These are phyloP conservation scores for Orobanche coerulescens DNA, from an alignment of 257 asterid genomes.

Conservation along the genomic window DNA sequence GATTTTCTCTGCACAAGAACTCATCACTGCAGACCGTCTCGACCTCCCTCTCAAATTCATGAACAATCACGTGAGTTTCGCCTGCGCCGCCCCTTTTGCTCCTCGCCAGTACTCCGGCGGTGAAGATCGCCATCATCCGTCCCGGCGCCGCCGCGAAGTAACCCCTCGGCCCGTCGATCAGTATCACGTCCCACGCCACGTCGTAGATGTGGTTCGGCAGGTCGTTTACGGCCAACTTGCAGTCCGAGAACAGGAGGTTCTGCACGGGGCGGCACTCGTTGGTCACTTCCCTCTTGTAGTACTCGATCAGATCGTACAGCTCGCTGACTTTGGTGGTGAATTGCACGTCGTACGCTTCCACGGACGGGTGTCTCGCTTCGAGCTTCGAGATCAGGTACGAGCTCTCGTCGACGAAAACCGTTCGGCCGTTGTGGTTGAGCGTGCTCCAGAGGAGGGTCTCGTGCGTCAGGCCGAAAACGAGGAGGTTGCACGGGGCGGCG, in stretches of 20 bases:
- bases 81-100: conserved; percentile 46
- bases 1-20: conserved; percentile 51
- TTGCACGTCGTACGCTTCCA: conserved; percentile 77
- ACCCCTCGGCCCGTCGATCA: conserved; percentile 78
- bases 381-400: conserved; percentile 39
- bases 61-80: conserved; percentile 65
- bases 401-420: conserved; percentile 66
- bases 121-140: conserved; percentile 60
- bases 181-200: conserved; percentile 71
- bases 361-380: conserved; percentile 47
- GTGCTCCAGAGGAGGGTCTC: conserved; percentile 76
- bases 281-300: conserved; percentile 35
- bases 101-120: conserved; percentile 75
- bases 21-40: conserved; percentile 60
- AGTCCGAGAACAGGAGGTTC: conserved; percentile 76
- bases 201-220: conserved; percentile 84
- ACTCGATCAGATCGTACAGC: conserved; percentile 41
- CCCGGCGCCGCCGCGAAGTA: conserved; percentile 52
- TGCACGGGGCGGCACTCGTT: conserved; percentile 67
- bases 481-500: conserved; percentile 58
- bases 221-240: conserved; percentile 67
- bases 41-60: conserved; percentile 52
- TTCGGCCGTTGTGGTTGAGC: conserved; percentile 67
- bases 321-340: conserved; percentile 62
- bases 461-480: conserved; percentile 71